These are phyloP conservation scores for Calocybe indica DNA, from an alignment of 768 basidiomycete species.

Conservation along the genomic window DNA sequence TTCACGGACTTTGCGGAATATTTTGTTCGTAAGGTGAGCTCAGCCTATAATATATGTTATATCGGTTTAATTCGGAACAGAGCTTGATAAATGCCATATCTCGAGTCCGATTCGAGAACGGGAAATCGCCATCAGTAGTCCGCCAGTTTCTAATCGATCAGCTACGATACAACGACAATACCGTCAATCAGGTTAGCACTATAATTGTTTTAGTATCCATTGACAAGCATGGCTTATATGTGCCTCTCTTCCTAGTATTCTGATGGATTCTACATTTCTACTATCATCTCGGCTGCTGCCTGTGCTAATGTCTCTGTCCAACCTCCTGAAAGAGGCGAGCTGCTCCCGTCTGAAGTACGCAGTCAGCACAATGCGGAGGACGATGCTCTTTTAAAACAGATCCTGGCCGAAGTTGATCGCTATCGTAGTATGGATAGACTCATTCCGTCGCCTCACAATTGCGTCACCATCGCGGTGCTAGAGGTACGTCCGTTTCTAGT, in stretches of 20 bases:
- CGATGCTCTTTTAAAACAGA: slow-evolving; percentile 63
- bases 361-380: slow-evolving; percentile 67
- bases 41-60: too few species aligned
- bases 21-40: slow-evolving; percentile 82
- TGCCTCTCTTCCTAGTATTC: slow-evolving; percentile 53
- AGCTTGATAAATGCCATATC: slow-evolving; percentile 78
- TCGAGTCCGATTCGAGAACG: slow-evolving; percentile 79
- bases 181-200: slow-evolving; percentile 70
- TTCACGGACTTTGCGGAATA: slow-evolving; percentile 91
- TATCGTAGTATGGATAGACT: slow-evolving; percentile 94
- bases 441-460: slow-evolving; percentile 91
- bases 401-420: slow-evolving; percentile 77
- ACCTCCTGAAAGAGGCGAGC: slow-evolving; percentile 76
- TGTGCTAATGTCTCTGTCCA: slow-evolving; percentile 72
- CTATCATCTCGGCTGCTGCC: slow-evolving; percentile 77
- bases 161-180: slow-evolving; percentile 94
- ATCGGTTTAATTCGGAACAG: slow-evolving; percentile 28
- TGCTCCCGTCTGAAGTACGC: slow-evolving; percentile 61
- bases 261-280: slow-evolving; percentile 87
- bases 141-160: slow-evolving; percentile 88
- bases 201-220: neutral
- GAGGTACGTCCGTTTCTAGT: slow-evolving; percentile 51
- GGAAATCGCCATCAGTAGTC: slow-evolving; percentile 81
- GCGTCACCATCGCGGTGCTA: slow-evolving; percentile 84
- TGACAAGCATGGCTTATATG: neutral